phyloP scores from a whole-genome alignment of 139 green algal species.

The Ettlia oleoabundans region DNA sequence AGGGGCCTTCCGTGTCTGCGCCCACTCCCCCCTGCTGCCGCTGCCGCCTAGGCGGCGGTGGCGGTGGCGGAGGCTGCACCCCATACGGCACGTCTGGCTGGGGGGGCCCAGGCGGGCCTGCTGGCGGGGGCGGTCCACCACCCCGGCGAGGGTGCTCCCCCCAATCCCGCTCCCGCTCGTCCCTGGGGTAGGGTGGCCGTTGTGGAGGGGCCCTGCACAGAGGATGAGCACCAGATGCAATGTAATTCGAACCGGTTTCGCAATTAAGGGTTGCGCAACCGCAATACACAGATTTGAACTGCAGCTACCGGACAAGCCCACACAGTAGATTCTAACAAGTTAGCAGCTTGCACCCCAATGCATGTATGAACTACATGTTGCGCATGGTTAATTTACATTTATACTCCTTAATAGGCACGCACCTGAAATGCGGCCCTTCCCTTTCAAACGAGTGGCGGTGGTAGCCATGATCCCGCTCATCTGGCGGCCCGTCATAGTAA shows the following conservation, averaged over 20 bases:
- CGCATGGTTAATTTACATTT: too few species aligned
- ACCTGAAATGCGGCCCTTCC: neutral
- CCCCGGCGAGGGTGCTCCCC: neutral
- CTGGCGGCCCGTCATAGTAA: neutral
- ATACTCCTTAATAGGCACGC: too few species aligned
- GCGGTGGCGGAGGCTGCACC: neutral
- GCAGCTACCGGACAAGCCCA: too few species aligned
- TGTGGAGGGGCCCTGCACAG: neutral
- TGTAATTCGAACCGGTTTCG: too few species aligned
- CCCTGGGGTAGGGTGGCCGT: neutral
- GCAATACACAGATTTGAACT: too few species aligned
- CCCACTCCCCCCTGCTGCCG: neutral
- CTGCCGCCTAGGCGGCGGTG: neutral
- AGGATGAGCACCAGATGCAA: too few species aligned
- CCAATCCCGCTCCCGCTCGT: constrained; percentile 2
- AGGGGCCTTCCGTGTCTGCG: neutral
- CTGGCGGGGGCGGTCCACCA: neutral
- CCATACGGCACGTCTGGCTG: neutral
- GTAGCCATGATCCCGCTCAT: neutral
- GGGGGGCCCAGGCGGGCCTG: neutral
- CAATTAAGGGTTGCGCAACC: too few species aligned
- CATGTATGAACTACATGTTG: too few species aligned
- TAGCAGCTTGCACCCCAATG: too few species aligned
- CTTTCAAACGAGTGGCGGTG: neutral
- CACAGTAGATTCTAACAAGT: too few species aligned